These are phyloP conservation scores for Clausena lansium DNA, from an alignment of 345 rosid genomes.

Conservation along the genomic window DNA sequence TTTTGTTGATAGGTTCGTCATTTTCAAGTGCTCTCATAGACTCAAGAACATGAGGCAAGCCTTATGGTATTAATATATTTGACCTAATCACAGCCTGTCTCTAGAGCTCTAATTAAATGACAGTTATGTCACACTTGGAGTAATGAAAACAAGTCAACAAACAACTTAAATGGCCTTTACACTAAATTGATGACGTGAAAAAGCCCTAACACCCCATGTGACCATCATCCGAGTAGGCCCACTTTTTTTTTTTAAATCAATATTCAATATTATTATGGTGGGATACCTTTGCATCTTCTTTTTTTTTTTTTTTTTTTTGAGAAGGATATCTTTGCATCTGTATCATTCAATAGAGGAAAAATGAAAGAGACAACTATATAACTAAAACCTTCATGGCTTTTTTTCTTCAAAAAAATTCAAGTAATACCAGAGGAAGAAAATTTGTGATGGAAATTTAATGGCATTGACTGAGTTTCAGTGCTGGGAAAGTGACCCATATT, in stretches of 20 bases:
- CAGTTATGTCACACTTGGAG: slow-evolving; percentile 11
- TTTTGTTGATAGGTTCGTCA: background rate
- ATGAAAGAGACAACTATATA: background rate
- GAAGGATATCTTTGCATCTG: slow-evolving; percentile 16
- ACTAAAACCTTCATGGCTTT: too few relatives aligned
- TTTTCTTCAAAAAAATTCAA: background rate
- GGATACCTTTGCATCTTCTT: slow-evolving; percentile 16
- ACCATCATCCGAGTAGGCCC: slow-evolving; percentile 26
- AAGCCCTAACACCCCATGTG: slow-evolving; percentile 46
- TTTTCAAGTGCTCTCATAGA: too few relatives aligned
- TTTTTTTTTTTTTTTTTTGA: too few relatives aligned
- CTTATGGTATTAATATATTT: slow-evolving; percentile 21
- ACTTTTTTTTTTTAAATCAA: background rate
- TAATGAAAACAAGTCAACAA: slow-evolving; percentile 19
- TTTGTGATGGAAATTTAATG: background rate
- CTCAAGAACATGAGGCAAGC: background rate
- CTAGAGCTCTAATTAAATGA: slow-evolving; percentile 22
- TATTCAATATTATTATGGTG: slow-evolving; percentile 4
- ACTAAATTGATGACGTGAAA: slow-evolving; percentile 13
- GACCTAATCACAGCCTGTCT: slow-evolving; percentile 45
- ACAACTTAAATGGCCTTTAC: background rate
- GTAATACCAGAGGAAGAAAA: background rate
- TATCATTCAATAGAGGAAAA: slow-evolving; percentile 2
- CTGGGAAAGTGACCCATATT: slow-evolving; percentile 6
- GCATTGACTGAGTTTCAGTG: background rate